Evolutionary conservation across 192 early-diverging fungal species (phyloP).

Genomic region (Backusella australiensis): DNA sequence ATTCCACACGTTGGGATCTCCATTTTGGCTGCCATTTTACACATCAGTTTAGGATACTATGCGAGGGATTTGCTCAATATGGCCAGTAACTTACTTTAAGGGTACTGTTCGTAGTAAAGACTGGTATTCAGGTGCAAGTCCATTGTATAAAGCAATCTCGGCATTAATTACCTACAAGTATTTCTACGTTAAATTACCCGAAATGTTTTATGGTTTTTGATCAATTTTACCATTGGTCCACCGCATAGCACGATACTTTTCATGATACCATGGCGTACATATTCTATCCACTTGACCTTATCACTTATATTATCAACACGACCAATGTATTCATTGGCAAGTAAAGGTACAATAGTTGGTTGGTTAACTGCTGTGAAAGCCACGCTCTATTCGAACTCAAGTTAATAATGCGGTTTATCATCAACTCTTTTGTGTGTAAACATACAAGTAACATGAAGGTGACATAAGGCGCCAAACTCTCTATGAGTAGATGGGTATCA

Average conservation of each 20-base stretch:
- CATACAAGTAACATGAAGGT: neutral
- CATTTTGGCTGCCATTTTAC: neutral
- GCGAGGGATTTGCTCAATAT: neutral
- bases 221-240: conserved; percentile 13
- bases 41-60: neutral
- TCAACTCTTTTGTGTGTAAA: neutral
- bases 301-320: neutral
- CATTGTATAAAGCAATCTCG: neutral
- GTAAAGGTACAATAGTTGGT: neutral
- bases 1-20: neutral
- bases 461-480: neutral
- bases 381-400: neutral
- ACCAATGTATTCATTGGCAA: neutral
- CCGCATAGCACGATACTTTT: conserved; percentile 16
- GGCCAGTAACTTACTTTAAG: neutral
- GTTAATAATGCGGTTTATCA: neutral
- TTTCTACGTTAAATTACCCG: neutral
- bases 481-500: neutral
- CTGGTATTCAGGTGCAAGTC: neutral
- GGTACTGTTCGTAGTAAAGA: neutral
- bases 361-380: neutral
- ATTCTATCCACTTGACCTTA: conserved; percentile 12
- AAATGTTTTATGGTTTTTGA: neutral
- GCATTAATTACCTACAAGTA: conserved; percentile 18
- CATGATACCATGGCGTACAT: conserved; percentile 8